Base-by-base conservation (phyloP, 495 filamentous ascomycete species). In the Talaromyces proteolyticus region DNA sequence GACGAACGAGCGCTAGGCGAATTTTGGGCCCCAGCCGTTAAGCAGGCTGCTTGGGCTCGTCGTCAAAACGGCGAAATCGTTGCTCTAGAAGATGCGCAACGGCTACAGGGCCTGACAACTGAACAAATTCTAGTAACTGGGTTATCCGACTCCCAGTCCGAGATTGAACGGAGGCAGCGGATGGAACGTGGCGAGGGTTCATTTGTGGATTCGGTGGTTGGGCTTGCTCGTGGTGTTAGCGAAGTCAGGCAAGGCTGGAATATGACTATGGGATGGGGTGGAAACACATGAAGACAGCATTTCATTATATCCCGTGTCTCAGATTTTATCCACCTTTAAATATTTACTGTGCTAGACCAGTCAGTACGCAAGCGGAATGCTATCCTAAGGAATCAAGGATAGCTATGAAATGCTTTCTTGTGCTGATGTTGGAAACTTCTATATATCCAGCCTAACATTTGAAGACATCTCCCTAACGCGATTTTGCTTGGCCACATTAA, bases 1-100 rank as follows among this genome's bases (percentile, higher is more conserved):
- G 54, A 67, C 29, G 65, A 66, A 49, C 51, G 57, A 21, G 40
- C 53, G 1, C 53, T 68, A 23, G 68, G 56, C 4, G 62, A 65
- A 19, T 59, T 61, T 34, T 72, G 68, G 68, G 67, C 58, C 11
- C 62, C 66, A 10, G 68, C 67, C 42, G 65, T 72, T 3, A 62
- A 64, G 37, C 63, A 64, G 25, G 65, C 65, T 37, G 51, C 51
- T 8, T 47, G 46, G 51, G 14, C 18, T n/a, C 8, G 51, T 21
- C 54, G 62, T 7, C 16, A 5, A 11, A 45, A 53, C 42, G 49
- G 40, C 20, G 38, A 51, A 19, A 19, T 55, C 8, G 22, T 62
- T 26, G 53, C 53, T 1, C n/a, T 36, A 3, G 42, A 53, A 43
- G 54, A 60, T 22, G 47, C 54, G 22, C 19, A 52, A 10, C 47